Evolutionary conservation across 495 filamentous ascomycete genomes (phyloP), one percentile per base, ranked within the genome.

Genomic region (Talaromyces borbonicus): DNA sequence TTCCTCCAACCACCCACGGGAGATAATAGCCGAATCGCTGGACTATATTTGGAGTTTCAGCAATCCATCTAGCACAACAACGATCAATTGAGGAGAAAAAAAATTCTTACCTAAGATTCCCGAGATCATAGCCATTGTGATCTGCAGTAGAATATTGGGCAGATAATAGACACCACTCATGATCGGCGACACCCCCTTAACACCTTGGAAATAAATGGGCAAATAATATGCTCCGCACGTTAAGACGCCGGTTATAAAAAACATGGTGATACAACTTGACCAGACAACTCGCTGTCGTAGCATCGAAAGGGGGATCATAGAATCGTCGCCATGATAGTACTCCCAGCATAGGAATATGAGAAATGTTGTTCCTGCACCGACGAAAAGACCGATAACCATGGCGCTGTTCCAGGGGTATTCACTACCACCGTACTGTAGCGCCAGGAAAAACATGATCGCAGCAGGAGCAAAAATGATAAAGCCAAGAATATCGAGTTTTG

Each of bases 191-290:
- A 69, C 71, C 31, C 70, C 75, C 55, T 83, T 75, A 52, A 89
- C 75, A 11, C 80, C 74, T 57, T 89, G 85, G 66, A 90, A 87
- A 48, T 60, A 77, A 75, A 90, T 50, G 84, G 76, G 0, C 83
- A 81, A 15, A 87, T 56, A 62, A 78, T 87, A 49, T 23, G 68
- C 54, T 2, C 74, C 58, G 36, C 79, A 59, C 27, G 85, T 66
- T 56, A 83, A 77, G 2, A 66, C 55, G 11, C 69, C 66, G 16
- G 72, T 73, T 56, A 33, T 84, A 59, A 24, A 86, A 53, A 56
- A 58, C 7, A 71, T 70, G 15, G 83, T 65, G 39, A 83, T 51
- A 31, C 75, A 58, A 0, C 63, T 49, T 1, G 72, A 67, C 11
- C 72, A 72, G 15, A 76, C 41, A 7, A 47, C 56, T 4, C 44